Conservation (phyloP, 257 asterid genomes). For the Gynochthodes officinalis region DNA sequence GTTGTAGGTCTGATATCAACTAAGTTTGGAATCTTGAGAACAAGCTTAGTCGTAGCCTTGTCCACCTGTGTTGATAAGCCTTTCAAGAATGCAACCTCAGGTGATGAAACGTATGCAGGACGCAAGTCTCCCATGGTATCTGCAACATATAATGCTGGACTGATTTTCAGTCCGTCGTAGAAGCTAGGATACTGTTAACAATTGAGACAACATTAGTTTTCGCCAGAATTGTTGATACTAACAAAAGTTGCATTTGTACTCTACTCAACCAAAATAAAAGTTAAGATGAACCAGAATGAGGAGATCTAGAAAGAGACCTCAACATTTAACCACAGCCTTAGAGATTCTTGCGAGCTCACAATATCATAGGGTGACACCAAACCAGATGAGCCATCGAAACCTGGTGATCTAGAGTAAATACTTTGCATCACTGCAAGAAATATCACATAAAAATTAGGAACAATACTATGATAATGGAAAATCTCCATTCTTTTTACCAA, state of each 20-base stretch:
- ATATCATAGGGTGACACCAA: conserved; percentile 34
- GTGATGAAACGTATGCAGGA: conserved; percentile 84
- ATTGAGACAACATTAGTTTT: neutral
- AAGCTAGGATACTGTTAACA: conserved; percentile 58
- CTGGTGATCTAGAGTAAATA: conserved; percentile 39
- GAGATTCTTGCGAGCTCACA: conserved; percentile 16
- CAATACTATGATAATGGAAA: neutral
- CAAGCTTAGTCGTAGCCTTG: conserved; percentile 42
- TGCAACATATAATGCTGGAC: conserved; percentile 32
- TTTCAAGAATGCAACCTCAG: conserved; percentile 90
- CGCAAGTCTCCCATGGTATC: conserved; percentile 13
- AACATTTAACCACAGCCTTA: conserved; percentile 68
- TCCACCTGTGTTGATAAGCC: conserved; percentile 42
- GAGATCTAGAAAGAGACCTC: conserved; percentile 45
- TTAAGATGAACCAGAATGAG: neutral
- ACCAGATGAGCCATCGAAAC: conserved; percentile 21
- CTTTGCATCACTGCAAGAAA: conserved; percentile 51
- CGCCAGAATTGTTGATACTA: neutral
- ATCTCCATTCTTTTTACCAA: neutral
- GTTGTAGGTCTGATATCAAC: conserved; percentile 62
- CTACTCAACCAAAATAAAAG: neutral
- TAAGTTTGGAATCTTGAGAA: conserved; percentile 43
- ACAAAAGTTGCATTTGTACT: no score
- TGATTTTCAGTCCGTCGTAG: conserved; percentile 64
- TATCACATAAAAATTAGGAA: neutral